Conservation (phyloP, 2,329 filamentous ascomycete species). For the Aspergillus chevalieri region DNA sequence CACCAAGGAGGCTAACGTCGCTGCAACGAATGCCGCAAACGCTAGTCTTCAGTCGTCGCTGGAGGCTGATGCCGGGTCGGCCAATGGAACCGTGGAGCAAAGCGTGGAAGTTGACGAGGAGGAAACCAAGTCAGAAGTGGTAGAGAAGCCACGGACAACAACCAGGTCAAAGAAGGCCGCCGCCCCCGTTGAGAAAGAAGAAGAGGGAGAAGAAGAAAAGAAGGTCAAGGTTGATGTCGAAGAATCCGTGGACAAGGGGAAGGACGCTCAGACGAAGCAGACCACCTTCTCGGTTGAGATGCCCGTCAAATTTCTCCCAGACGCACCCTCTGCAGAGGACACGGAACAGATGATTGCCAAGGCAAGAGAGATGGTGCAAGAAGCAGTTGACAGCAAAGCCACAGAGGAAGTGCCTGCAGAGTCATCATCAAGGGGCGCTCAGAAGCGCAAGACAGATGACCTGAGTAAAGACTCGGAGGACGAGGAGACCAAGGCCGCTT, state of each 20-base stretch:
- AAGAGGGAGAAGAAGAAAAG: slow-evolving; percentile 20
- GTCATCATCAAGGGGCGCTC: slow-evolving; percentile 33
- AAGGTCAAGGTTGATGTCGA: slow-evolving; percentile 66
- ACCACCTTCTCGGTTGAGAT: slow-evolving; percentile 72
- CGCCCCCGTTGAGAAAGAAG: slow-evolving; percentile 8
- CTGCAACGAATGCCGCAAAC: slow-evolving; percentile 44
- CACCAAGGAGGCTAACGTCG: slow-evolving; percentile 44
- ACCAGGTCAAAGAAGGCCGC: slow-evolving; percentile 16
- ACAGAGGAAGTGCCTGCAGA: slow-evolving; percentile 32
- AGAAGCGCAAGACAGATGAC: slow-evolving; percentile 71
- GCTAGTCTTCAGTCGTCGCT: slow-evolving; percentile 44
- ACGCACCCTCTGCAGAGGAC: slow-evolving; percentile 69
- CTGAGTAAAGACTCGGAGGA: slow-evolving; percentile 49
- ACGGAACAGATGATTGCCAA: slow-evolving; percentile 76
- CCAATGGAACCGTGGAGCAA: slow-evolving; percentile 19
- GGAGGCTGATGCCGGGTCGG: slow-evolving; percentile 27
- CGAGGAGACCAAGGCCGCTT: slow-evolving; percentile 31
- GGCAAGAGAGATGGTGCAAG: slow-evolving; percentile 81
- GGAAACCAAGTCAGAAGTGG: slow-evolving; percentile 13
- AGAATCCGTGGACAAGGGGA: slow-evolving; percentile 50
- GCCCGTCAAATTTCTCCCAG: slow-evolving; percentile 57
- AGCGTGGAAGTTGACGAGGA: slow-evolving; percentile 24
- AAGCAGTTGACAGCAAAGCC: slow-evolving; percentile 49
- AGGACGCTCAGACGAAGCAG: slow-evolving; percentile 60
- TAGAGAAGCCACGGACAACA: slow-evolving; percentile 22